A percentile compares a stretch with the other conserved stretches of the same genome.
phyloP scores from a whole-genome alignment of 2,329 filamentous ascomycete genomes.

The Pseudopithomyces chartarum region DNA sequence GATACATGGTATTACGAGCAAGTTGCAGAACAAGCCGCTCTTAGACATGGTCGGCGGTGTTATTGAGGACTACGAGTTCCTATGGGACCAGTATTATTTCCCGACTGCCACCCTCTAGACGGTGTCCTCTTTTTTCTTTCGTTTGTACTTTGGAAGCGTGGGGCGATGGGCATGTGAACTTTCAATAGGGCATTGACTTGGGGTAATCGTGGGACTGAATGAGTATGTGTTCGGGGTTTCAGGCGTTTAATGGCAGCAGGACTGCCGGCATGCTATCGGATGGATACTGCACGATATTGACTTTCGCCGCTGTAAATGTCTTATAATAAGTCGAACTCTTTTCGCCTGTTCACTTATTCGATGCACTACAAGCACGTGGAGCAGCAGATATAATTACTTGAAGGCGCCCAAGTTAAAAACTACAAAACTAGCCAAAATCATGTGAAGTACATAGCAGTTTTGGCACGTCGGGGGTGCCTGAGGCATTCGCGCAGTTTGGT shows the following conservation, averaged over 20 bases:
- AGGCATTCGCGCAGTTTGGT: conserved; percentile 6
- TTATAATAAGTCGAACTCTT: neutral
- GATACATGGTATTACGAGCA: conserved; percentile 71
- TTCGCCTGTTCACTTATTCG: neutral
- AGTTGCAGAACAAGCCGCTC: conserved; percentile 73
- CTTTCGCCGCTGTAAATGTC: neutral
- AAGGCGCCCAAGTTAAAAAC: too few species aligned
- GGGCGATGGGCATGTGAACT: neutral
- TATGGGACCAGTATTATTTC: conserved; percentile 99
- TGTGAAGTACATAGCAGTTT: neutral
- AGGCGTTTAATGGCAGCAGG: neutral
- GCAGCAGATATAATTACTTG: too few species aligned
- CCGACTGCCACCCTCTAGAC: conserved; percentile 62
- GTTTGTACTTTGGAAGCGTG: conserved; percentile 5
- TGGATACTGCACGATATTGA: neutral
- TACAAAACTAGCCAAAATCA: too few species aligned
- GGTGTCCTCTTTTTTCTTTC: conserved; percentile 13
- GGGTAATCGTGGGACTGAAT: conserved; percentile 16
- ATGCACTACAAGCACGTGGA: neutral
- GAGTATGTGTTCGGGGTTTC: conserved; percentile 1
- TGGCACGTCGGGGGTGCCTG: neutral
- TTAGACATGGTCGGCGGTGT: conserved; percentile 83
- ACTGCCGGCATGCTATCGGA: conserved; percentile 14
- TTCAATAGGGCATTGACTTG: conserved; percentile 6
- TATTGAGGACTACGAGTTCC: conserved; percentile 92